Evolutionary conservation across 495 filamentous ascomycete species (phyloP).

Genomic region (Tricharina praecox): DNA sequence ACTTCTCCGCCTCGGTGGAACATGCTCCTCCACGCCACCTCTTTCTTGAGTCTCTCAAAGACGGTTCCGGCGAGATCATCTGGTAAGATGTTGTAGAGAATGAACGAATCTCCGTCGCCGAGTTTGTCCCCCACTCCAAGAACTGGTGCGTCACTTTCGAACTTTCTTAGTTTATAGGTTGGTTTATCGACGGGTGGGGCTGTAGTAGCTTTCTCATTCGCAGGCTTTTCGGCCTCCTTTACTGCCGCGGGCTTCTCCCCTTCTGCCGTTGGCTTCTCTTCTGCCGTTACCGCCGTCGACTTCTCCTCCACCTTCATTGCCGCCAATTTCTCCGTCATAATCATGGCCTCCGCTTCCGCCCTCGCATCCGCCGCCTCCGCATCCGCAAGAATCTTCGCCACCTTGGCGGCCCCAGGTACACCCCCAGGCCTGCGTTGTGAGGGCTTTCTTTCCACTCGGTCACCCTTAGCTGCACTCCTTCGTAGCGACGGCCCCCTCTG

Average conservation of each 20-base stretch:
- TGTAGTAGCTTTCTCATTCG: not conserved
- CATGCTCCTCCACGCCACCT: slow-evolving; percentile 86
- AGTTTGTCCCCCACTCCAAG: slow-evolving; percentile 34
- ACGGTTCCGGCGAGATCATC: slow-evolving; percentile 35
- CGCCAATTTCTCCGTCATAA: not conserved
- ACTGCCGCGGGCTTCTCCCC: not conserved
- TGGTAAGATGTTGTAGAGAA: slow-evolving; percentile 52
- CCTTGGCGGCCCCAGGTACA: not conserved
- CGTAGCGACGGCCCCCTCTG: no score
- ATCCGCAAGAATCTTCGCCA: not conserved
- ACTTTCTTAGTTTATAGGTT: slow-evolving; percentile 1
- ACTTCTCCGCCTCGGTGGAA: slow-evolving; percentile 81
- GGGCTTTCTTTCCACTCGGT: no score
- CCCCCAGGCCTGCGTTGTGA: no score
- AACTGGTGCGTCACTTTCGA: slow-evolving; percentile 19
- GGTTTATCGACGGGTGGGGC: not conserved
- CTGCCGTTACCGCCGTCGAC: not conserved
- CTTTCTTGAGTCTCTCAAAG: slow-evolving; percentile 54
- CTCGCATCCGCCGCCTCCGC: no score
- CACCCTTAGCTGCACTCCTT: no score
- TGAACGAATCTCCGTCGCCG: slow-evolving; percentile 62
- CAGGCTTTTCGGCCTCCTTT: not conserved
- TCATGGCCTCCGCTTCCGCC: not conserved
- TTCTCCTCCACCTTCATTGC: not conserved
- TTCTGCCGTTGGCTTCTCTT: not conserved